A percentile compares a stretch with the other conserved stretches of the same genome.
Evolutionary conservation across 257 asterid species (phyloP).

Genomic region (Ocimum tenuiflorum): DNA sequence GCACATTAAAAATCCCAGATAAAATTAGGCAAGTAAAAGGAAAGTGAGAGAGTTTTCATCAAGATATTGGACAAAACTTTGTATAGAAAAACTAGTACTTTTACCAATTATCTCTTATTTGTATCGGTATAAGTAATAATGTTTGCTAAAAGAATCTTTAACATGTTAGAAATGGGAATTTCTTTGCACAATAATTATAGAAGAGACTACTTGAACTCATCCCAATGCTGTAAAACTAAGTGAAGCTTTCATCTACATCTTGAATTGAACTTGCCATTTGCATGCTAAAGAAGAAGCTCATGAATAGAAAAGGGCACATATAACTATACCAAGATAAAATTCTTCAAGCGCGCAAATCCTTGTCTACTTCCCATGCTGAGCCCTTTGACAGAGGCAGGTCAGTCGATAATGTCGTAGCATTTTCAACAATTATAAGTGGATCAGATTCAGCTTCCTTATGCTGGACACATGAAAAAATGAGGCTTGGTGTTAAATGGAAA

Average conservation of each 20-base stretch:
- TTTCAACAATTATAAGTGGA: constrained; percentile 58
- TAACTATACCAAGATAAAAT: constrained; percentile 6
- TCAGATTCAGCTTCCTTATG: constrained; percentile 53
- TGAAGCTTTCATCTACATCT: constrained; percentile 26
- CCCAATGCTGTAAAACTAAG: constrained; percentile 22
- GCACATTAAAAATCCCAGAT: background rate
- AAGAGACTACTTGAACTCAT: constrained; percentile 22
- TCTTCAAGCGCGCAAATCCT: constrained; percentile 33
- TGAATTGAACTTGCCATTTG: constrained; percentile 24
- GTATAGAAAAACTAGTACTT: constrained; percentile 12
- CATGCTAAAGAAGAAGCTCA: constrained; percentile 17
- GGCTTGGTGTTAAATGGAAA: constrained; percentile 12
- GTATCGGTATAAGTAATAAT: constrained; percentile 17
- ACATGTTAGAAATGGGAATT: constrained; percentile 26
- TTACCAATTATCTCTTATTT: constrained; percentile 1
- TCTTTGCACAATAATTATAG: constrained; percentile 23
- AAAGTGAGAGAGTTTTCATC: background rate
- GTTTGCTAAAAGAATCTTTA: constrained; percentile 18
- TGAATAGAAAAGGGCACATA: background rate
- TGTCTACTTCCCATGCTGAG: constrained; percentile 44
- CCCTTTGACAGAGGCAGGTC: constrained; percentile 43
- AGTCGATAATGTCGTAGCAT: constrained; percentile 28
- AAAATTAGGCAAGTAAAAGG: background rate
- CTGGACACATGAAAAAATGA: constrained; percentile 30
- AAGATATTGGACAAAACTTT: constrained; percentile 5